Evolutionary conservation across 371 early-diverging fungal species (phyloP), one percentile per base, ranked within the genome.

Genomic region (Mortierella sp.): DNA sequence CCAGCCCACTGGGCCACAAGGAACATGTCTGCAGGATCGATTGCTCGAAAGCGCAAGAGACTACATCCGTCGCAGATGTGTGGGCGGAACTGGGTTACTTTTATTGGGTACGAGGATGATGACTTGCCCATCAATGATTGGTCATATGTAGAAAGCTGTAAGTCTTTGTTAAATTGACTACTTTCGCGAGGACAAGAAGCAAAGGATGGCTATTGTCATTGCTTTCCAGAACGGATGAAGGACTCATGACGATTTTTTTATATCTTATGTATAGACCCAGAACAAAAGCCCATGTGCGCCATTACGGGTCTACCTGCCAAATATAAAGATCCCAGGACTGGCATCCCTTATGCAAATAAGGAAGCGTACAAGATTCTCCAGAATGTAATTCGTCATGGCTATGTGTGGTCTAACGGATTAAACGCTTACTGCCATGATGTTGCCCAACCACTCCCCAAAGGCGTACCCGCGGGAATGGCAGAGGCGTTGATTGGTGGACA

Each of bases 251-350:
- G 43, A 43, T 15, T 43, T 51, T 9, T 51, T n/a, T 26, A 12
- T 15, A 45, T 9, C 15, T 17, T 3, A 23, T 58, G 42, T 15
- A 15, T 64, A 86, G 87, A 75, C 43, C 80, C 85, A 12, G 79
- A 84, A 42, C 51, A 54, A n/a, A 68, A 79, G 29, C 70, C 82
- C 17, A 64, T 75, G 2, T 93, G 94, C 66, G 90, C 89, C 4
- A 86, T 93, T 56, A 92, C 92, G 1, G 93, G 93, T 13, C 69
- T 89, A n/a, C 75, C 84, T 2, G 94, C 93, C 17, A 86, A 84
- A 35, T 93, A 92, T 79, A 84, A 83, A 17, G 92, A 93, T 66
- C 93, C 93, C 3, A 67, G 53, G 22, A 89, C 91, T 2, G 82
- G 75, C 12, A 83, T 91, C 7, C 94, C 93, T 0, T 93, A 89